These are phyloP conservation scores for Melastoma malabathricum DNA, from an alignment of 345 rosid species.

Conservation along the genomic window DNA sequence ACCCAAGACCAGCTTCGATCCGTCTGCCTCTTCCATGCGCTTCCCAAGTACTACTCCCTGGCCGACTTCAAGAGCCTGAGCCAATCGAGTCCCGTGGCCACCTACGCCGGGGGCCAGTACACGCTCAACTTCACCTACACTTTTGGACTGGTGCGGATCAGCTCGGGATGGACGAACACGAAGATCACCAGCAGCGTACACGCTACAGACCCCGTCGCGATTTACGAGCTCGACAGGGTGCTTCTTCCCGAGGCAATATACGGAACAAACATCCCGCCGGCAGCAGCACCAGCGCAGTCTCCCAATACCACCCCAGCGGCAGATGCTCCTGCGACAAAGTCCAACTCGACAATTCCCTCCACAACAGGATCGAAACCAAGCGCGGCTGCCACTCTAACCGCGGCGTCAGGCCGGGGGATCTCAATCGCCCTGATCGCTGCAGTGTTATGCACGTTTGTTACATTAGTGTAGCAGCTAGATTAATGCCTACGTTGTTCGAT, in stretches of 20 bases:
- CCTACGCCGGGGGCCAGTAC: constrained; percentile 63
- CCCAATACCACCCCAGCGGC: constrained; percentile 41
- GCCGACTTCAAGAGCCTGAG: constrained; percentile 81
- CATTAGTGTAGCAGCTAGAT: no score
- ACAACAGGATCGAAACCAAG: no score
- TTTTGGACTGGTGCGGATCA: constrained; percentile 51
- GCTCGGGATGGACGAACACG: constrained; percentile 72
- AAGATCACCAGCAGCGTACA: constrained; percentile 65
- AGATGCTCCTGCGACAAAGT: constrained; percentile 32
- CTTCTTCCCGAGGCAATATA: constrained; percentile 84
- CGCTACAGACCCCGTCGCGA: constrained; percentile 69
- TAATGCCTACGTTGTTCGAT: no score
- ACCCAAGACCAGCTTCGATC: constrained; percentile 63
- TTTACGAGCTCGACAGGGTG: constrained; percentile 68
- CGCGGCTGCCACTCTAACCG: no score
- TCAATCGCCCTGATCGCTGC: no score
- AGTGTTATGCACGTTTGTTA: no score
- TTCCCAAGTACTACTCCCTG: constrained; percentile 59
- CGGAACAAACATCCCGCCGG: constrained; percentile 89
- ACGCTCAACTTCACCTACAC: constrained; percentile 53
- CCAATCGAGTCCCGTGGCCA: constrained; percentile 37
- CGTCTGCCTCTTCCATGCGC: constrained; percentile 66
- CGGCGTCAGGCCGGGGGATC: no score
- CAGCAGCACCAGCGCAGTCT: constrained; percentile 80
- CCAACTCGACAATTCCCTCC: no score